phyloP scores from a whole-genome alignment of 129 eudicot species.

The Centaurea solstitialis region DNA sequence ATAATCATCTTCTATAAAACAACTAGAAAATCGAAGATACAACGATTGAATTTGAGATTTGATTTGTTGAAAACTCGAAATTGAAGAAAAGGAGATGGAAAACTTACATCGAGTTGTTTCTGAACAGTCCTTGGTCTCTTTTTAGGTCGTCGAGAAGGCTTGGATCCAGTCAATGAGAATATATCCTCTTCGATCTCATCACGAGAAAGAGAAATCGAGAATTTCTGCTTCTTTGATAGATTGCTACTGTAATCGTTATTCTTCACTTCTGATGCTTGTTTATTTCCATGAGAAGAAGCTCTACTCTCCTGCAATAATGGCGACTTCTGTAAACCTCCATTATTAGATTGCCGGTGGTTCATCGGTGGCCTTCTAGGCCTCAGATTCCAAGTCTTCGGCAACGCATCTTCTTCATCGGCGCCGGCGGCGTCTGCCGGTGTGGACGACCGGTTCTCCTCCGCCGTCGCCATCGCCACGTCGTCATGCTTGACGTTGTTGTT shows the following conservation, averaged over 20 bases:
- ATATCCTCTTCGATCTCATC: slow-evolving; percentile 79
- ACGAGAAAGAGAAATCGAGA: slow-evolving; percentile 47
- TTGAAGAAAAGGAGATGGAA: background rate
- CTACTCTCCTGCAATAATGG: slow-evolving; percentile 33
- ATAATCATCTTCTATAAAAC: no score
- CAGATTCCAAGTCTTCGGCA: slow-evolving; percentile 70
- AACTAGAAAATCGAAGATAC: no score
- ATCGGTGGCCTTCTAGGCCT: slow-evolving; percentile 60
- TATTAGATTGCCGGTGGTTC: slow-evolving; percentile 34
- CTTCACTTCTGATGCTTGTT: slow-evolving; percentile 13
- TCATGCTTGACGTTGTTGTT: slow-evolving; percentile 5
- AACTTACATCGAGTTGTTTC: slow-evolving; percentile 62
- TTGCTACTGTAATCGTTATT: slow-evolving; percentile 9
- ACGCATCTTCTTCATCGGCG: slow-evolving; percentile 38
- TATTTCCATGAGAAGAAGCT: background rate
- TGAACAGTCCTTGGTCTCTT: slow-evolving; percentile 57
- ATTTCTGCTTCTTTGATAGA: slow-evolving; percentile 36
- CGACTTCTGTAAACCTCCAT: slow-evolving; percentile 12
- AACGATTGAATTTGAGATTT: background rate
- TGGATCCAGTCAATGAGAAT: slow-evolving; percentile 52
- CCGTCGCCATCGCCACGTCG: slow-evolving; percentile 29
- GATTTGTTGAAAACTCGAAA: background rate
- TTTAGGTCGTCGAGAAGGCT: slow-evolving; percentile 63
- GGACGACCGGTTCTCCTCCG: slow-evolving; percentile 24
- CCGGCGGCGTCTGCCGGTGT: slow-evolving; percentile 10